These are phyloP conservation scores for Aureobasidium namibiae DNA, from an alignment of 2,329 filamentous ascomycete species.

Conservation along the genomic window DNA sequence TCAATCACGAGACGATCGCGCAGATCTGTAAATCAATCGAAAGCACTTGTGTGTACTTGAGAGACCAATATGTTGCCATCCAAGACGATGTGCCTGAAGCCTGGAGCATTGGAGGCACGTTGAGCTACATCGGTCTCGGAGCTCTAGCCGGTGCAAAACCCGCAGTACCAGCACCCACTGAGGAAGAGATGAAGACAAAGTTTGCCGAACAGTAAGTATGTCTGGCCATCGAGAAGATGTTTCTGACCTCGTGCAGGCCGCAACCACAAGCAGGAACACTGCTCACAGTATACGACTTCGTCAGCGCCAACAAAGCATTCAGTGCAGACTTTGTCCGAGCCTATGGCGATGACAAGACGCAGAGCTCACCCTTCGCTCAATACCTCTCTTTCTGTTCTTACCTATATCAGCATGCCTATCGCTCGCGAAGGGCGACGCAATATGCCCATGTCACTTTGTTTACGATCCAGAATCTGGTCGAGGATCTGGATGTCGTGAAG, in stretches of 20 bases:
- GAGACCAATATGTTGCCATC: conserved; percentile 72
- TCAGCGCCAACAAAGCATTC: conserved; percentile 90
- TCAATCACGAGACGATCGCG: conserved; percentile 80
- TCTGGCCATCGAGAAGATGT: background rate
- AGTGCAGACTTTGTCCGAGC: conserved; percentile 67
- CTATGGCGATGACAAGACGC: conserved; percentile 50
- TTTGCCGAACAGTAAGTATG: conserved; percentile 66
- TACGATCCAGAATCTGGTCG: conserved; percentile 75
- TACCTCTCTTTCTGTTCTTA: conserved; percentile 89
- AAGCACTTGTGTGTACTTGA: conserved; percentile 56
- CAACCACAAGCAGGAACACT: conserved; percentile 70
- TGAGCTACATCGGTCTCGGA: conserved; percentile 78
- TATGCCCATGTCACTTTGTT: conserved; percentile 84
- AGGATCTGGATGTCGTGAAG: conserved; percentile 76
- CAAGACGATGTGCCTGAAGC: conserved; percentile 85
- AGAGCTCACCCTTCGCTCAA: conserved; percentile 67
- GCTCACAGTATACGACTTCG: conserved; percentile 85
- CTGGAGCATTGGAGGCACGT: conserved; percentile 73
- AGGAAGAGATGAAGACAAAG: conserved; percentile 72
- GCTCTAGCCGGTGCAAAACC: conserved; percentile 58
- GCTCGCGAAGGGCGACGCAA: conserved; percentile 65
- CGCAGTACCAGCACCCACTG: conserved; percentile 53
- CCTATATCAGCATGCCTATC: conserved; percentile 84
- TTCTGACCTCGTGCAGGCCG: conserved; percentile 48
- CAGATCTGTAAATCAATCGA: conserved; percentile 74